A percentile compares a stretch with the other conserved stretches of the same genome.
Evolutionary conservation across 345 rosid genomes (phyloP).

Genomic region (Clausena lansium): DNA sequence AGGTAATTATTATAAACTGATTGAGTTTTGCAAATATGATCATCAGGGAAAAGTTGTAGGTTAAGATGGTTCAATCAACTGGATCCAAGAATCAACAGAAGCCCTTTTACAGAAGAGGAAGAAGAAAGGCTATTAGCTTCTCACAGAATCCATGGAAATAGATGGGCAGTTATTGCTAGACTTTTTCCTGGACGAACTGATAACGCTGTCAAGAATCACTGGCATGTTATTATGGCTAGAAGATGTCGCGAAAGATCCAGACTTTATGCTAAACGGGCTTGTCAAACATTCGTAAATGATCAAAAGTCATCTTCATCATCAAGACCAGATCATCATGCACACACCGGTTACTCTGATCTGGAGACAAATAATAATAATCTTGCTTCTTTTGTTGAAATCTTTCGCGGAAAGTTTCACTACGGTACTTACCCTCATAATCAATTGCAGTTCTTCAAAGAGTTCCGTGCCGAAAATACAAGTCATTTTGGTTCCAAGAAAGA

Average conservation of each 20-base stretch:
- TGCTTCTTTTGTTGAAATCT: constrained; percentile 13
- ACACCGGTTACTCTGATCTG: no score
- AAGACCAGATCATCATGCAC: background rate
- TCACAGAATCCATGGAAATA: constrained; percentile 84
- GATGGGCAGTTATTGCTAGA: constrained; percentile 86
- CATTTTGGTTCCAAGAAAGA: background rate
- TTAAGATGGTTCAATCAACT: constrained; percentile 95
- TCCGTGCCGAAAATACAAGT: background rate
- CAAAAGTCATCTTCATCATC: background rate
- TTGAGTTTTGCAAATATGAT: background rate
- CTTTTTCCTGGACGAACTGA: constrained; percentile 90
- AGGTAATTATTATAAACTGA: background rate
- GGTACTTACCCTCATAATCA: background rate
- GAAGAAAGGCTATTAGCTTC: constrained; percentile 77
- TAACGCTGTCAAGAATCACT: constrained; percentile 96
- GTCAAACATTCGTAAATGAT: constrained; percentile 17
- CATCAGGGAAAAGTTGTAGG: constrained; percentile 87
- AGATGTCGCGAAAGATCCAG: constrained; percentile 52
- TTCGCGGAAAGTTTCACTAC: background rate
- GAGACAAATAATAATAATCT: background rate
- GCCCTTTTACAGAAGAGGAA: constrained; percentile 89
- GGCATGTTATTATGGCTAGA: constrained; percentile 96
- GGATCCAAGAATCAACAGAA: constrained; percentile 85
- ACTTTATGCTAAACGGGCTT: constrained; percentile 31
- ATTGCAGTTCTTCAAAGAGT: constrained; percentile 6